phyloP scores from a whole-genome alignment of 768 basidiomycete species.

The Agrocybe chaxingu region DNA sequence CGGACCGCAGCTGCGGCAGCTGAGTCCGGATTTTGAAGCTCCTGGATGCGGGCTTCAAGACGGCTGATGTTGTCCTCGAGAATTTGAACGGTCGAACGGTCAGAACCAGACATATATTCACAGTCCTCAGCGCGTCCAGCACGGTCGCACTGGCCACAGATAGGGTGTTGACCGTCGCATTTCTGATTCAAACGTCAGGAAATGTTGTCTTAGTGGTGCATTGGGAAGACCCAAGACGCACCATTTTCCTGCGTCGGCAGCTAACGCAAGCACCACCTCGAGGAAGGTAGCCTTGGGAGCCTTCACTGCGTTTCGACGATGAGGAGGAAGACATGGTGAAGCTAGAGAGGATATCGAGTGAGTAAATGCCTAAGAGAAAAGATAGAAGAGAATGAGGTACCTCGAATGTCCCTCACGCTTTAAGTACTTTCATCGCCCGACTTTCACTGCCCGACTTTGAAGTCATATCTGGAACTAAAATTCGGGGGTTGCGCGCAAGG shows the following conservation, averaged over 20 bases:
- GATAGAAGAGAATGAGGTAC: not conserved
- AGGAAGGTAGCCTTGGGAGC: slow-evolving; percentile 19
- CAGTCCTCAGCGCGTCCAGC: slow-evolving; percentile 52
- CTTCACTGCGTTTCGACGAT: slow-evolving; percentile 4
- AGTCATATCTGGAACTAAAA: not conserved
- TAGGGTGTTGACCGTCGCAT: slow-evolving; percentile 53
- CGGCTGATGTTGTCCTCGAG: slow-evolving; percentile 50
- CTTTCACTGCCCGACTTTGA: too few species aligned
- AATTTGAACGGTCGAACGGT: slow-evolving; percentile 43
- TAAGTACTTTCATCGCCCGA: too few species aligned
- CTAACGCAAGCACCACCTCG: slow-evolving; percentile 28
- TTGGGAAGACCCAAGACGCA: slow-evolving; percentile 1
- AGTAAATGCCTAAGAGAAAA: not conserved
- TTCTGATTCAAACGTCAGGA: slow-evolving; percentile 28
- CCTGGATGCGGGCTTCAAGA: slow-evolving; percentile 43
- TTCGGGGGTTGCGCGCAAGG: not conserved
- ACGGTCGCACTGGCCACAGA: slow-evolving; percentile 49
- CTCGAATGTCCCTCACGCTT: not conserved
- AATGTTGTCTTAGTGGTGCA: too few species aligned
- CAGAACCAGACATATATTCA: slow-evolving; percentile 49
- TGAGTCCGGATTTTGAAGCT: slow-evolving; percentile 38
- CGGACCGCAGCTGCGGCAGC: slow-evolving; percentile 21
- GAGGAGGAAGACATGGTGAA: not conserved
- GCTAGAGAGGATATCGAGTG: not conserved
- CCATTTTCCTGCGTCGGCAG: slow-evolving; percentile 28